Evolutionary conservation across 2,329 filamentous ascomycete species (phyloP), one percentile per base, ranked within the genome.

Genomic region (Bimuria novae-zelandiae): DNA sequence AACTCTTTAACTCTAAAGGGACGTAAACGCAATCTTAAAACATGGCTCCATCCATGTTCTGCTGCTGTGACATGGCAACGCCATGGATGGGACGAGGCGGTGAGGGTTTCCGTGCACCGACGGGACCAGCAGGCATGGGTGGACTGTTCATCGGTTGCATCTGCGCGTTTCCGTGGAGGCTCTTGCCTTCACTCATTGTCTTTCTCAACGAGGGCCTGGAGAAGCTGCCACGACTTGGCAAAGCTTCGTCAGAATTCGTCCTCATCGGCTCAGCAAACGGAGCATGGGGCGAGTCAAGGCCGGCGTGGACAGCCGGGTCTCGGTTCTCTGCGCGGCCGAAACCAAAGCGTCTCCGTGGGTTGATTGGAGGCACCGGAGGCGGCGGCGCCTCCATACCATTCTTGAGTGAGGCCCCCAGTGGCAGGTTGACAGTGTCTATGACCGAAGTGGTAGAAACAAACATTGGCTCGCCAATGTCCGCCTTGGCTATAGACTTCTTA

Each of bases 391-490:
- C 65, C 59, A 76, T 77, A 42, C 81, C 82, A 51, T 82, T 84
- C 69, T 74, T 79, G 30, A 84, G 72, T 4, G 79, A 81, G 1
- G 81, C 80, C 23, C 81, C 81, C n/a, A 78, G 65, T 12, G 83
- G 83, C 10, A 87, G 75, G 30, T 80, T 81, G 30, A 86, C 76
- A 0, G 81, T 81, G 40, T 84, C 82, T 23, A 85, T 78, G 39
- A 82, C 81, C 2, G 81, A 84, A 3, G 84, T 86, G 8, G 77
- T 77, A 1, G 79, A 81, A 22, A 82, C 63, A 54, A 83, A 76
- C 3, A 74, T 75, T 0, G 85, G 85, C 61, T 87, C 84, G 2
- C 83, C 86, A 44, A 88, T 88, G 52, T 82, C 80, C 11, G 77
- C 75, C 69, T 88, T 88, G 56, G 81, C 80, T 42, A 87, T 77